Evolutionary conservation across 352 stramenopile species (phyloP), one percentile per base, ranked within the genome.

Genomic region (Phytophthora sojae): DNA sequence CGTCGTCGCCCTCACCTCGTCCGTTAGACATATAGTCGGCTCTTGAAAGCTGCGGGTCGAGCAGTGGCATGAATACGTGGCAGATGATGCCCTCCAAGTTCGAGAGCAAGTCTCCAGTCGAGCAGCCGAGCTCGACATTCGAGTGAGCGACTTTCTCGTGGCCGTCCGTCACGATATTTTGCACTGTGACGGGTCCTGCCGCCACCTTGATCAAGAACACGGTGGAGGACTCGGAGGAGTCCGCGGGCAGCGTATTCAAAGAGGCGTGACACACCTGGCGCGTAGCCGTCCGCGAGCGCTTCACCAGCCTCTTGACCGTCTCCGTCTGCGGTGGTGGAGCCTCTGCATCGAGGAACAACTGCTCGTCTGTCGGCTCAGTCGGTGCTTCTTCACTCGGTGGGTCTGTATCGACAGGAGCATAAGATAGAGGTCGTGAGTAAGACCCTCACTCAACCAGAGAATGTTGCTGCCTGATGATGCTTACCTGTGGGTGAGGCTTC

Each of bases 1-100:
- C 47, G 14, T 76, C 59, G 0, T 70, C 56, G 3, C 61, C 23
- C 59, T 80, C 65, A 25, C 19, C 21, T 21, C 52, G 26, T 56
- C 50, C 61, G 45, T 52, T 74, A n/a, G 30, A 15, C 14, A 17
- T 14, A 11, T 61, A 51, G 25, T 72, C 69, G 12, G 64, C 67
- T 29, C 77, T 61, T 0, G 85, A 86, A 4, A 95, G 68, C 35
- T 93, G 86, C 1, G 88, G 82, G 45, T 96, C 88, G 11, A 97
- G 57, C 19, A 97, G 73, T 6, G 92, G 92, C 74, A 97, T 91
- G 77, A 96, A 97, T 4, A 97, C 90, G 54, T 97, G 86, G 54
- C 85, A 94, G 39, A 97, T 90, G 35, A 97, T 79, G 12, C 91
- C 90, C 58, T 94, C 89, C 12, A 97, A 76, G 71, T 97, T 96